Evolutionary conservation across 352 stramenopile genomes (phyloP).

Genomic region (Phytophthora brassicae): DNA sequence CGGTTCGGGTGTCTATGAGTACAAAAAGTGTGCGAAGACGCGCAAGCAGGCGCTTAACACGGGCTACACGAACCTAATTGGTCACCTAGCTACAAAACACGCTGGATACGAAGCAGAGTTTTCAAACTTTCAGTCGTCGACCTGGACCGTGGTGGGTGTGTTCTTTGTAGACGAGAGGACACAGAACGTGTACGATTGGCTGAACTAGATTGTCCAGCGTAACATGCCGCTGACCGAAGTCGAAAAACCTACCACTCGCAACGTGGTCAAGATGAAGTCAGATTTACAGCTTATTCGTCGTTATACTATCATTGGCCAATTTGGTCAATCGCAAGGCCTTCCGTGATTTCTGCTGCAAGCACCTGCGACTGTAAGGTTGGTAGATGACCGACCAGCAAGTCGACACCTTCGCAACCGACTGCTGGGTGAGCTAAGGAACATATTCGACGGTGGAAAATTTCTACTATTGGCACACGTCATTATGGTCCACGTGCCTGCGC

Average conservation of each 20-base stretch:
- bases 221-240: constrained; percentile 2
- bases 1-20: not conserved
- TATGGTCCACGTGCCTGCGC: not conserved
- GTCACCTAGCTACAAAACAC: constrained; percentile 9
- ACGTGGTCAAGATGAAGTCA: constrained; percentile 5
- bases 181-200: constrained; percentile 1
- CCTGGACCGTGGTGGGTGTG: not conserved
- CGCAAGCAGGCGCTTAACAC: not conserved
- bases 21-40: constrained; percentile 2
- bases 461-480: not conserved
- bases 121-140: not conserved
- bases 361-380: not conserved
- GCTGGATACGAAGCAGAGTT: constrained; percentile 1
- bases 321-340: not conserved
- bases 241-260: constrained; percentile 3
- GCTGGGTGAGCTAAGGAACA: not conserved
- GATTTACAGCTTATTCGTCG: not conserved
- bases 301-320: not conserved
- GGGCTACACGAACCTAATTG: constrained; percentile 4
- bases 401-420: not conserved
- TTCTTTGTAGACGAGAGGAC: constrained; percentile 12
- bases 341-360: not conserved
- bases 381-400: not conserved
- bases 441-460: not conserved
- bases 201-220: not conserved